Evolutionary conservation across 495 filamentous ascomycete genomes (phyloP).

Genomic region (Neohortaea acidophila): DNA sequence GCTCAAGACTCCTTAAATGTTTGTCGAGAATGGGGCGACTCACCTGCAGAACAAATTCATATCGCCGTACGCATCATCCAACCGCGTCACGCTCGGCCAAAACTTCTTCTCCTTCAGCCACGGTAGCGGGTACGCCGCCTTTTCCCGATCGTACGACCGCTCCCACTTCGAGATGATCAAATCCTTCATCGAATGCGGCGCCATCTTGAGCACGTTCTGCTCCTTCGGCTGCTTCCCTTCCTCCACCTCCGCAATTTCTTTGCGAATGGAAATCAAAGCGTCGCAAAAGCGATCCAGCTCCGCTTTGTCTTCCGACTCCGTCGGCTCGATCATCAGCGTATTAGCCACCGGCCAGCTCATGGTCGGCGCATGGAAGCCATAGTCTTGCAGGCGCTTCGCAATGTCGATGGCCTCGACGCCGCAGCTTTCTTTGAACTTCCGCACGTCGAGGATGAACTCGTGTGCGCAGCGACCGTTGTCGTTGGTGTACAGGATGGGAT

Average conservation of each 20-base stretch:
- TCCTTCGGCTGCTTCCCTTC: conserved; percentile 60
- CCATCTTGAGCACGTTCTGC: conserved; percentile 83
- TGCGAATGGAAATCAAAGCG: conserved; percentile 74
- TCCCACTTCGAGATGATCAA: conserved; percentile 61
- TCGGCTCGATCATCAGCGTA: conserved; percentile 98
- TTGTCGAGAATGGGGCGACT: conserved; percentile 10
- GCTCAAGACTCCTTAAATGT: background rate
- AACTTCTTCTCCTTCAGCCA: conserved; percentile 95
- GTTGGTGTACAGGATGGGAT: conserved; percentile 87
- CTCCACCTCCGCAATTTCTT: conserved; percentile 76
- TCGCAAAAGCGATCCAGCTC: conserved; percentile 94
- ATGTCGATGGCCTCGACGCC: conserved; percentile 93
- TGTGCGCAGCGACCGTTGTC: conserved; percentile 76
- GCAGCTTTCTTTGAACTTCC: conserved; percentile 66
- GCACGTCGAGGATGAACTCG: conserved; percentile 94
- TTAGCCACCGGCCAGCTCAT: conserved; percentile 97
- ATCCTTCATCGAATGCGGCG: conserved; percentile 78
- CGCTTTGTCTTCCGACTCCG: conserved; percentile 82
- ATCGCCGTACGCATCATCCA: conserved; percentile 51
- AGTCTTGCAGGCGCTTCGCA: conserved; percentile 94
- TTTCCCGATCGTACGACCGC: conserved; percentile 61
- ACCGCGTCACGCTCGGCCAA: conserved; percentile 79
- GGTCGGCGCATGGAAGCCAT: conserved; percentile 95
- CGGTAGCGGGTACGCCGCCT: conserved; percentile 75
- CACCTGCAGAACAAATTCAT: conserved; percentile 20